phyloP scores from a whole-genome alignment of 2,329 filamentous ascomycete species.

The Fusarium sacchari region DNA sequence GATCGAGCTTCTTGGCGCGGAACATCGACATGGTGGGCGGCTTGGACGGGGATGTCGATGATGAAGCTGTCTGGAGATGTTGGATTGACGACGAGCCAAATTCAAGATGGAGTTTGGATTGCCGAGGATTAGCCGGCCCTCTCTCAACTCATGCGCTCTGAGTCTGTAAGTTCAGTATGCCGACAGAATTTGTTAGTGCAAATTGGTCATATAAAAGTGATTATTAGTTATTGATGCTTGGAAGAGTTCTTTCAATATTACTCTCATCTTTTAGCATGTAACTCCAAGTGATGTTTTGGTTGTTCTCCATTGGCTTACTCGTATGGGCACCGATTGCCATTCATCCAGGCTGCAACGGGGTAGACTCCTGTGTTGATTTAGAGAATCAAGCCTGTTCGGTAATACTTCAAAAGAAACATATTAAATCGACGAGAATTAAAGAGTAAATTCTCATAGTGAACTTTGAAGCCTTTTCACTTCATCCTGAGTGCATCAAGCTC shows the following conservation, averaged over 20 bases:
- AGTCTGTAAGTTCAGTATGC: no score
- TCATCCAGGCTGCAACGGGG: accelerated
- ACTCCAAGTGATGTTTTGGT: no score
- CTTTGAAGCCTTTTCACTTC: no score
- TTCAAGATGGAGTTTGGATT: slow-evolving; percentile 4
- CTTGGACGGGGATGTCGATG: slow-evolving; percentile 15
- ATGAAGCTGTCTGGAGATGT: slow-evolving; percentile 30
- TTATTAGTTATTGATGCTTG: no score
- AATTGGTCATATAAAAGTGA: no score
- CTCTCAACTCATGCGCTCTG: no score
- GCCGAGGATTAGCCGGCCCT: slow-evolving; percentile 20
- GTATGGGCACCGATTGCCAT: no score
- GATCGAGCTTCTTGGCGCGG: slow-evolving; percentile 87
- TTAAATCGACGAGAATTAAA: not conserved
- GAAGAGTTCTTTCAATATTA: no score
- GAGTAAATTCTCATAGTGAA: accelerated
- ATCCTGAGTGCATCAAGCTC: no score
- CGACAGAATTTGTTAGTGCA: no score
- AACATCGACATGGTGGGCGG: slow-evolving; percentile 79
- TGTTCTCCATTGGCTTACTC: not conserved
- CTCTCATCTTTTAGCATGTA: no score
- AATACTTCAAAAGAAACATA: not conserved
- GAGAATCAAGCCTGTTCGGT: accelerated
- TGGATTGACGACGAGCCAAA: slow-evolving; percentile 14
- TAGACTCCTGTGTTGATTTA: not conserved